These are phyloP conservation scores for Wickerhamiella dianesei DNA, from an alignment of 805 yeast species.

Conservation along the genomic window DNA sequence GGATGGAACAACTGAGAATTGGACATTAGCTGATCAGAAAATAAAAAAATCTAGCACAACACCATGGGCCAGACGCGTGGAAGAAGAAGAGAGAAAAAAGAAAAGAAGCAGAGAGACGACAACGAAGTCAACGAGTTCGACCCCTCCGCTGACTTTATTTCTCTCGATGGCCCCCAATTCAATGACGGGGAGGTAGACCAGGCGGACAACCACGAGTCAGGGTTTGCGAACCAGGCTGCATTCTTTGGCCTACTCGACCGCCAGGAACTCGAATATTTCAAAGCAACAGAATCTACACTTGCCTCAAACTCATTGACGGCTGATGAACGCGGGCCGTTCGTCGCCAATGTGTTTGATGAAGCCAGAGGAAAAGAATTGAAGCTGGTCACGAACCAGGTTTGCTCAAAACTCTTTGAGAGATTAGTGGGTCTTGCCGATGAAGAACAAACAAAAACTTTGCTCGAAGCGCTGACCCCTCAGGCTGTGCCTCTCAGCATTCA, in stretches of 20 bases:
- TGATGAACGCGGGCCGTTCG: conserved; percentile 64
- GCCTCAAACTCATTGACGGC: conserved; percentile 65
- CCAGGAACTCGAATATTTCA: conserved; percentile 78
- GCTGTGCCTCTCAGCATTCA: conserved; percentile 68
- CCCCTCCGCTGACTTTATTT: conserved; percentile 17
- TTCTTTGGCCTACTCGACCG: conserved; percentile 83
- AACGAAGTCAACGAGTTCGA: conserved; percentile 5
- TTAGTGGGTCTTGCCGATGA: conserved; percentile 54
- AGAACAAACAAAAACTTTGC: conserved; percentile 50
- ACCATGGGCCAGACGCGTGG: conserved; percentile 7
- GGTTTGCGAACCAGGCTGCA: conserved; percentile 24
- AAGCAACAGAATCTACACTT: conserved; percentile 78
- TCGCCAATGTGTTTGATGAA: conserved; percentile 70
- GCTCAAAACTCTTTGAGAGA: conserved; percentile 86
- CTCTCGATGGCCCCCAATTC: conserved; percentile 14
- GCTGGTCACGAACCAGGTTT: conserved; percentile 83
- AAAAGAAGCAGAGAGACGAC: conserved; percentile 3
- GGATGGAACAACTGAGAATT: neutral
- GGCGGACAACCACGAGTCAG: neutral
- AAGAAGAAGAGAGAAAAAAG: conserved; percentile 14
- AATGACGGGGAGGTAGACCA: conserved; percentile 6
- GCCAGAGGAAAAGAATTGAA: conserved; percentile 80
- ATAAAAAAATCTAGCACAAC: neutral
- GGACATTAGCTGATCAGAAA: neutral
- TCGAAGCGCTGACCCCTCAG: conserved; percentile 57